Evolutionary conservation across 2,329 filamentous ascomycete species (phyloP), one percentile per base, ranked within the genome.

Genomic region (Colletotrichum sp.): DNA sequence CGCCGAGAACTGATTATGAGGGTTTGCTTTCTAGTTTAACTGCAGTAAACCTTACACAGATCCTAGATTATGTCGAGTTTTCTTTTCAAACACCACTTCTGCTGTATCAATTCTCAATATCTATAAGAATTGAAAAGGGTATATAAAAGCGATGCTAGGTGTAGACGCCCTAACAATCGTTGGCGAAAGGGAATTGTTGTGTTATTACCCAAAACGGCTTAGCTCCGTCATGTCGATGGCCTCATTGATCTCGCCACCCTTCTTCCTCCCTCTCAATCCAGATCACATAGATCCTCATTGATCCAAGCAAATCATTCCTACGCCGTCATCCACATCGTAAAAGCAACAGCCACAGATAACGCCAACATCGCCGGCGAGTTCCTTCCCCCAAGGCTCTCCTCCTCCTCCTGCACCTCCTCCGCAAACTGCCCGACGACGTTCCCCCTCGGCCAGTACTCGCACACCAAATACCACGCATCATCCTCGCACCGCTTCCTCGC

Each of bases 391-490:
- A 64, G 5, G 34, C 69, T 60, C 28, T 30, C 52, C 43, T 48
- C 43, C 43, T 67, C 55, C 13, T 66, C 65, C 25, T 66, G 34
- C 18, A 76, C 74, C 22, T 52, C 15, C n/a, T 87, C 84, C 43
- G 81, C 84, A 74, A 89, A 92, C 77, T 86, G 81, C 0, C 89
- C 91, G 3, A 88, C 80, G 1, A 94, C 85, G 79, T 95, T 95
- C 0, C 93, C 93, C 2, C 87, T 82, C 2, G 93, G 93, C 86
- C 87, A 93, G 83, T 94, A 95, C 84, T 94, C 92, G 78, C 93
- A 95, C 28, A 92, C 92, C 1, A 94, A 85, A 82, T 90, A 94
- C 91, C 91, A 94, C 0, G 91, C 92, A 9, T 66, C 22, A 10
- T 70, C 67, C 15, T 79, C 13, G 62, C 79, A 80, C 55, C 71